Evolutionary conservation across 2,329 filamentous ascomycete genomes (phyloP), one percentile per base, ranked within the genome.

Genomic region (Trichoderma asperellum): DNA sequence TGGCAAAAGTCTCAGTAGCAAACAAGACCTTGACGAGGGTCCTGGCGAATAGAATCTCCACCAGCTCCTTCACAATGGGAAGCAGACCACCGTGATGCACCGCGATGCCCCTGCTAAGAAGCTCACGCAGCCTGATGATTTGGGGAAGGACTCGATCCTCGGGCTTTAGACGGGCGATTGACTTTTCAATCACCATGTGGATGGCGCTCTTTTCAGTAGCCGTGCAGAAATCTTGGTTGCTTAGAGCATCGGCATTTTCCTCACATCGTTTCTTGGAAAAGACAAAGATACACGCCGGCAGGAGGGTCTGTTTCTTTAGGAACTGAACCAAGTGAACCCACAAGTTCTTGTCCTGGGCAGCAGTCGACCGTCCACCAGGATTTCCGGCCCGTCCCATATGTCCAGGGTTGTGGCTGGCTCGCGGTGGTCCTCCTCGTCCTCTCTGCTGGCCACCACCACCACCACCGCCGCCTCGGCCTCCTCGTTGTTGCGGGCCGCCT

Each of bases 211-310:
- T 98, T 81, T 99, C 96, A 3, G 90, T 87, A 0, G 94, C 93
- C 6, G 92, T 97, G 77, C 92, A 96, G 76, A 97, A 98, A 77
- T 99, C 96, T 73, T 97, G 91, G 76, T 97, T 98, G 71, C 92
- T 95, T 27, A 99, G 84, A 0, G 96, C 95, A 77, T 97, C 93
- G 0, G 96, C 96, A 78, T 98, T 99, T 77, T 98, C 94, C 79
- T 99, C 96, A 75, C 96, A 98, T 64, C 96, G 87, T 80, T 96
- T 97, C 83, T 98, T 99, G 2, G 96, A 99, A 80, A 99, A 99
- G 68, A 99, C 95, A 77, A 99, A 99, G 73, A 99, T 97, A 78
- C 95, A 98, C 10, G 92, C 93, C 0, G 96, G 96, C 4, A 99
- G 87, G 4, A 99, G 85, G 60, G 89, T 93, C 64, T 94, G 89